phyloP scores from a whole-genome alignment of 495 filamentous ascomycete species.

The Alectoria sarmentosa region DNA sequence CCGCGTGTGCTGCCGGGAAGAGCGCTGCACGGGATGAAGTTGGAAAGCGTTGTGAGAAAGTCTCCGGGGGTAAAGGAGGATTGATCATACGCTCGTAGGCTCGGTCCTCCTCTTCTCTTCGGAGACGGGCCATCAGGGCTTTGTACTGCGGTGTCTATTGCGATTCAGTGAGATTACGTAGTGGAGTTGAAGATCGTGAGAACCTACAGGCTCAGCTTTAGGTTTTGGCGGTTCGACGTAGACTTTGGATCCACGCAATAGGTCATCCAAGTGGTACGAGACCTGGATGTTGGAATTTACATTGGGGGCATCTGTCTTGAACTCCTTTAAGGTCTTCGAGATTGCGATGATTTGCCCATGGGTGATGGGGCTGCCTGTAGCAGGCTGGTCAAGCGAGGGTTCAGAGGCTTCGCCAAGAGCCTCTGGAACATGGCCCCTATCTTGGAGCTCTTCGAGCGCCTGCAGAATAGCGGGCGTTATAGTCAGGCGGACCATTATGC shows the following conservation, averaged over 20 bases:
- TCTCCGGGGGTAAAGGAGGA: conserved; percentile 46
- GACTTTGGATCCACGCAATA: conserved; percentile 64
- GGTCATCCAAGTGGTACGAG: conserved; percentile 46
- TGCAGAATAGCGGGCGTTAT: conserved; percentile 64
- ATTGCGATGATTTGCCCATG: conserved; percentile 71
- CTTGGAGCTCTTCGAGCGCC: conserved; percentile 42
- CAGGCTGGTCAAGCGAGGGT: conserved; percentile 39
- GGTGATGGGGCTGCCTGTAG: conserved; percentile 63
- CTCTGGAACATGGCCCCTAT: background rate
- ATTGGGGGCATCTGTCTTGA: conserved; percentile 32
- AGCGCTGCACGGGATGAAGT: conserved; percentile 34
- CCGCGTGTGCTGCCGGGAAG: conserved; percentile 37
- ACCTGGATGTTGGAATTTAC: background rate
- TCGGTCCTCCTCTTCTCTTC: conserved; percentile 68
- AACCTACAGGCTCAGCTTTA: conserved; percentile 68
- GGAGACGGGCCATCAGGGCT: conserved; percentile 78
- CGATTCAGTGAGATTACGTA: conserved; percentile 24
- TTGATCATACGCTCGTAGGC: conserved; percentile 71
- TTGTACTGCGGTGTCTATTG: conserved; percentile 76
- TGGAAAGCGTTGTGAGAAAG: conserved; percentile 53
- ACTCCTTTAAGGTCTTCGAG: conserved; percentile 38
- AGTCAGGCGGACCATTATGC: conserved; percentile 67
- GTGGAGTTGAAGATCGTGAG: conserved; percentile 5
- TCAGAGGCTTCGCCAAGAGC: conserved; percentile 24
- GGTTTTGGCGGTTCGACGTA: conserved; percentile 70